Percentiles rank a stretch among this genome's conserved stretches.
Evolutionary conservation across 805 yeast species (phyloP).

Genomic region (Metschnikowia shivogae): DNA sequence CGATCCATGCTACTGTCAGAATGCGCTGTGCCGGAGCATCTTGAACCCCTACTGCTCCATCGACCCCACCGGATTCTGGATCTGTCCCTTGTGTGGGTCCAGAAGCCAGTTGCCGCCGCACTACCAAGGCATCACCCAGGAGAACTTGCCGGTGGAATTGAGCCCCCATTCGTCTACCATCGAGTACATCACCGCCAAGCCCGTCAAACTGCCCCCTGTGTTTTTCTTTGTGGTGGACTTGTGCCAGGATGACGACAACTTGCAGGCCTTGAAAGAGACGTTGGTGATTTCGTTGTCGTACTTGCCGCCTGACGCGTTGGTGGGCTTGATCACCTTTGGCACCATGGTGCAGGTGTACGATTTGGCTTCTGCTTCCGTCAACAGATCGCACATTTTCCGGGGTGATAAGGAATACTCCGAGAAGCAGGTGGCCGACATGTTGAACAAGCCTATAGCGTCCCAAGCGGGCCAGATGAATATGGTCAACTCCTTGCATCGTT

Average conservation of each 20-base stretch:
- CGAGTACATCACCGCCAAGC: slow-evolving; percentile 79
- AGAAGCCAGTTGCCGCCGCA: slow-evolving; percentile 81
- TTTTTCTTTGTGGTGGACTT: slow-evolving; percentile 83
- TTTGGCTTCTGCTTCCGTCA: slow-evolving; percentile 58
- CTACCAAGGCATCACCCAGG: slow-evolving; percentile 71
- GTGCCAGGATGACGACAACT: slow-evolving; percentile 85
- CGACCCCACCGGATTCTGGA: slow-evolving; percentile 79
- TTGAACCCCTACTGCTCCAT: slow-evolving; percentile 84
- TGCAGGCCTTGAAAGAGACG: slow-evolving; percentile 78
- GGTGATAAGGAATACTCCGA: slow-evolving; percentile 84
- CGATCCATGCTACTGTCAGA: slow-evolving; percentile 80
- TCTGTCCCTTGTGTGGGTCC: slow-evolving; percentile 75
- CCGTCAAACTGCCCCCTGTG: slow-evolving; percentile 79
- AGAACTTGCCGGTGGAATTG: slow-evolving; percentile 78
- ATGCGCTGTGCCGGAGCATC: slow-evolving; percentile 74
- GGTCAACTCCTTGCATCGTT: slow-evolving; percentile 46
- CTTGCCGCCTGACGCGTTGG: slow-evolving; percentile 84
- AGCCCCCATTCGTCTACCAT: slow-evolving; percentile 66
- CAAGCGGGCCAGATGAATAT: slow-evolving; percentile 23
- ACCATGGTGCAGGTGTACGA: slow-evolving; percentile 90
- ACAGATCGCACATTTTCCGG: slow-evolving; percentile 76
- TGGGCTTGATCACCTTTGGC: slow-evolving; percentile 86
- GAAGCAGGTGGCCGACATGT: slow-evolving; percentile 56
- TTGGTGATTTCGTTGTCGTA: slow-evolving; percentile 69
- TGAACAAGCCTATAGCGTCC: slow-evolving; percentile 32